Base-by-base conservation (phyloP, 2,329 filamentous ascomycete species). In the Geosmithia flava region DNA sequence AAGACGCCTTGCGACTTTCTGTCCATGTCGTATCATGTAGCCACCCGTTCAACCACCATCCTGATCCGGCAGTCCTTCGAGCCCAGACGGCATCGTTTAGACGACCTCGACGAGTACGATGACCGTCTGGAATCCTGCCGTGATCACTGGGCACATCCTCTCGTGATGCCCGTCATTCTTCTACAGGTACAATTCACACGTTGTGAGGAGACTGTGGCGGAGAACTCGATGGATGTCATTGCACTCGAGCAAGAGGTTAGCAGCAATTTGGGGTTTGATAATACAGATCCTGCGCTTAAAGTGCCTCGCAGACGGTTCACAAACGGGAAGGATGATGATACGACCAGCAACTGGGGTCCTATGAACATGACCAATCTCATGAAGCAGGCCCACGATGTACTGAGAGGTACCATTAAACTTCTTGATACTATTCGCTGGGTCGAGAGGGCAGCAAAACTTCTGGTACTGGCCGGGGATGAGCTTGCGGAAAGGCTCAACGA, bases 371-470 rank as follows among this genome's bases (percentile, higher is more conserved):
- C 69, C 3, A 65, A 68, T 45, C 60, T 71, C 17, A 71, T 71
- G 69, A 71, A 71, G 54, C 62, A 67, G 45, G 68, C 68, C 0
- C 69, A 72, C 37, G 68, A 70, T 41, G 68, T 69, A 1, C 56
- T 71, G 20, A 70, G 70, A 48, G 65, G 64, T 13, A 66, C 67
- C 1, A 70, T 72, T 46, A 66, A 70, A 48, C 56, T 72, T 8
- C 59, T 72, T 1, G 68, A 72, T 45, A 71, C 69, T 1, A 60
- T 72, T 30, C 57, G 67, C 20, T 72, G 69, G 69, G 70, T 71
- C 64, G 69, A 72, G 51, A 62, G 69, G 7, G 68, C 66, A 1
- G 55, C 71, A 33, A 69, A 68, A 52, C 58, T 71, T 16, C 56
- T 71, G 48, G 62, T 71, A 11, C 57, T 68, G 41, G 61, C 67